Conservation (phyloP, 495 filamentous ascomycete genomes). For the Cladorrhinum samala region DNA sequence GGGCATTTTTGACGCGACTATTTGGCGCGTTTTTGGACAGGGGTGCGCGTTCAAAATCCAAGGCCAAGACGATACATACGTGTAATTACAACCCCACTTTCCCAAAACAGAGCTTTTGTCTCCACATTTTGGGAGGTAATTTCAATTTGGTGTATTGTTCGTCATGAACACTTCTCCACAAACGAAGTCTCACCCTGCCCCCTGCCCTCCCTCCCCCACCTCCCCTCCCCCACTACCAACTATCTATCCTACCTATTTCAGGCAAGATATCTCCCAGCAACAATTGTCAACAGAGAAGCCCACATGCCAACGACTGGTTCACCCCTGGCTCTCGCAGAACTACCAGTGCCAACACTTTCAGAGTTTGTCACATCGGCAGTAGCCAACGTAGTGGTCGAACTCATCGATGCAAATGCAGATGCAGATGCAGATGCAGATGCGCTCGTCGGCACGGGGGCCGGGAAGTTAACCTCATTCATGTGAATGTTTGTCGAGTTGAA, state of each 20-base stretch:
- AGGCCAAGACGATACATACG: neutral
- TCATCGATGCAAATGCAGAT: neutral
- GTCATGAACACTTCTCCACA: neutral
- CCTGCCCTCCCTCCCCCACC: neutral
- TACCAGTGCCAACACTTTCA: neutral
- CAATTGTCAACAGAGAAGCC: neutral
- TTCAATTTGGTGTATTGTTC: too few relatives aligned
- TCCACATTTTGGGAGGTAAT: neutral
- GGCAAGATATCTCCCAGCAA: neutral
- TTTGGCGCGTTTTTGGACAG: neutral
- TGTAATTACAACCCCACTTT: neutral
- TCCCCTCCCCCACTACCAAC: neutral
- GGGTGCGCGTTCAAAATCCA: neutral
- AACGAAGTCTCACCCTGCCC: neutral
- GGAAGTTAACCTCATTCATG: neutral
- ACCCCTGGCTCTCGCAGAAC: too few relatives aligned
- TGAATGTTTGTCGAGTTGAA: conserved; percentile 65
- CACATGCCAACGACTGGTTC: neutral
- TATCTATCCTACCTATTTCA: too few relatives aligned
- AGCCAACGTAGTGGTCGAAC: neutral
- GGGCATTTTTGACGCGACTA: neutral
- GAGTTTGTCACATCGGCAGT: neutral
- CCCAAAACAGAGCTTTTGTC: neutral
- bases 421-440: neutral
- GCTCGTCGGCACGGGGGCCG: neutral